phyloP scores from a whole-genome alignment of 192 early-diverging fungal genomes.

The Dissophora globulifera region DNA sequence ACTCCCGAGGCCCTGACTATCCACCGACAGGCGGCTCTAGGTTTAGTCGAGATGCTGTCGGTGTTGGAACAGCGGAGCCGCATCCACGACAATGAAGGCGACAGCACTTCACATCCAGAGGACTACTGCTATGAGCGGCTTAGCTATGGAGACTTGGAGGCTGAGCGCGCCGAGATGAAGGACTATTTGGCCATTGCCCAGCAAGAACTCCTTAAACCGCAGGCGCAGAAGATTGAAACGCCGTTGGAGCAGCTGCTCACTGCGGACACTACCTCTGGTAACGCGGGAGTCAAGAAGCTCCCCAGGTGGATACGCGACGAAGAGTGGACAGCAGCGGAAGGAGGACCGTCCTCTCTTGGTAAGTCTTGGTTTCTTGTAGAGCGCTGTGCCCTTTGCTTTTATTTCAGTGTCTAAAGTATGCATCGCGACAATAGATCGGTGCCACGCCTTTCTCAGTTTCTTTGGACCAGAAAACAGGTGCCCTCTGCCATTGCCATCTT shows the following conservation, averaged over 20 bases:
- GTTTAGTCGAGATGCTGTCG: slow-evolving; percentile 61
- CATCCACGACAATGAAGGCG: slow-evolving; percentile 37
- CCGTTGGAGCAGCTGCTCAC: slow-evolving; percentile 31
- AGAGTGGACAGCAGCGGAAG: background rate
- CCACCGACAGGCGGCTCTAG: slow-evolving; percentile 57
- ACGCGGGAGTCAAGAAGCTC: slow-evolving; percentile 20
- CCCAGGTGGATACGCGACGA: slow-evolving; percentile 43
- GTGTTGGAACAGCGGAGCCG: slow-evolving; percentile 58
- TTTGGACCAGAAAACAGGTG: slow-evolving; percentile 40
- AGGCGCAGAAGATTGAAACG: slow-evolving; percentile 41
- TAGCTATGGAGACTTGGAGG: slow-evolving; percentile 55
- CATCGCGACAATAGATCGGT: slow-evolving; percentile 49
- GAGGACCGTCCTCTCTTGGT: slow-evolving; percentile 16
- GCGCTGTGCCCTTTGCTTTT: too few species aligned
- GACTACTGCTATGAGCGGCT: slow-evolving; percentile 62
- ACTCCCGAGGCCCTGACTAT: slow-evolving; percentile 43
- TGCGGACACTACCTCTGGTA: background rate
- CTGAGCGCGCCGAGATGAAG: slow-evolving; percentile 56
- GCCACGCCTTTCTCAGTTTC: slow-evolving; percentile 61
- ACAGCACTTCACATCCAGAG: slow-evolving; percentile 40
- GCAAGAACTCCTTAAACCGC: slow-evolving; percentile 57
- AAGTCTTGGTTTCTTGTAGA: background rate
- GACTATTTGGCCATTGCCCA: slow-evolving; percentile 61
- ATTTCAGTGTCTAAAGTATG: background rate
- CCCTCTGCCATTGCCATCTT: slow-evolving; percentile 21